Evolutionary conservation across 257 asterid genomes (phyloP).

Genomic region (Capsicum rhomboideum): DNA sequence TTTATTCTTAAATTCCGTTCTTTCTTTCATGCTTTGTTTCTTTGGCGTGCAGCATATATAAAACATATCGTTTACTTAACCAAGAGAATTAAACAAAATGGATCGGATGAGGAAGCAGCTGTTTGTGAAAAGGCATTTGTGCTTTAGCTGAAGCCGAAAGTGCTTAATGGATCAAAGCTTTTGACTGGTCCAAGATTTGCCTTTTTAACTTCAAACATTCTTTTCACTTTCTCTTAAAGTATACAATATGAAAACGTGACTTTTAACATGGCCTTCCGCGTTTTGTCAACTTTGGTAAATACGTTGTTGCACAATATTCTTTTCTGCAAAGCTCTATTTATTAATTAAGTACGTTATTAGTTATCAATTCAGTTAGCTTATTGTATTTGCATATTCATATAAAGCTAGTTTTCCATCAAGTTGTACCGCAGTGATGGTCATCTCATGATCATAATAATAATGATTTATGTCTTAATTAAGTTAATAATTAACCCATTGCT

Average conservation of each 20-base stretch:
- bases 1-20: not conserved
- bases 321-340: not conserved
- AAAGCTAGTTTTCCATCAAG: not conserved
- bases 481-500: not conserved
- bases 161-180: not conserved
- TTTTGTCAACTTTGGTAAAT: not conserved
- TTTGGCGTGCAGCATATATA: not conserved
- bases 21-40: no score
- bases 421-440: not conserved
- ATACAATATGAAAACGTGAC: not conserved
- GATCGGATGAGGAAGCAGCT: not conserved
- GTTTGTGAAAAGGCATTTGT: not conserved
- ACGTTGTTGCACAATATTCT: not conserved
- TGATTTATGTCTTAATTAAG: not conserved
- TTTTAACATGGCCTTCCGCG: not conserved
- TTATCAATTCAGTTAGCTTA: not conserved
- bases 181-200: not conserved
- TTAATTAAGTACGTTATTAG: not conserved
- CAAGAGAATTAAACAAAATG: not conserved
- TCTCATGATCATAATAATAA: not conserved
- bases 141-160: conserved; percentile 25
- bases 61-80: not conserved
- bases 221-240: not conserved
- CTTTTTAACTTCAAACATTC: not conserved
- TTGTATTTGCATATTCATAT: not conserved